Base-by-base conservation (phyloP, 345 rosid genomes). In the Syzygium oleosum region DNA sequence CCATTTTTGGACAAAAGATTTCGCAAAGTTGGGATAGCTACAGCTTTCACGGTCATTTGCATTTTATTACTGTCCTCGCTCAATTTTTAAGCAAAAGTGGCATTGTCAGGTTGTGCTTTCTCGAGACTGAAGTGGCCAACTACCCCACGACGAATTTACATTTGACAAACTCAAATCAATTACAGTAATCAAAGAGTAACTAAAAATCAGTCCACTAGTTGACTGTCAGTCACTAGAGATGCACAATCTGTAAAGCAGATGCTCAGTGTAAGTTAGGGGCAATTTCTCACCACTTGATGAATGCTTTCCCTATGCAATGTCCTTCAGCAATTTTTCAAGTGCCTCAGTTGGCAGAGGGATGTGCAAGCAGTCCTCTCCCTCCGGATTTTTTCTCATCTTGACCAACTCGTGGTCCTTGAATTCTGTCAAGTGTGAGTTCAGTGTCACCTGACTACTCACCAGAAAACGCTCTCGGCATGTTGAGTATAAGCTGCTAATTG, bases 401-500 rank as follows among this genome's bases (percentile, higher is more conserved):
- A 98, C 97, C 86, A 98, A 91, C 84, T 96, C 99, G 27, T 96
- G 99, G 91, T 98, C 99, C 91, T 96, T 98, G 89, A 96, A 96
- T 87, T 98, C 99, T 12, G 96, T 96, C 92, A 98, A 91, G 91
- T 98, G 98, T 46, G 99, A 94, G 88, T 95, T 96, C 85, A 98
- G 89, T 29, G 99, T 94, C 84, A 96, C 94, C 94, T 93, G 98
- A 90, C 96, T 96, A 88, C 99, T 95, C n/a, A 96, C 98, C 54
- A 96, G 92, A 93, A 96, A 96, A 46, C 92, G 94, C 88, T 96
- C 98, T n/a, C 98, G 94, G 51, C 98, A 92, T 29, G 89, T 89
- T 29, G 95, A 55, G 87, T 96, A 96, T 29, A 98, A 91, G 87
- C 90, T 91, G 88, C 93, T 94, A n/a, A 91, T 61, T 10, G 94